Percentiles rank a stretch among this genome's conserved stretches.
phyloP scores from a whole-genome alignment of 2,329 filamentous ascomycete species.

The Fusarium papillatum region DNA sequence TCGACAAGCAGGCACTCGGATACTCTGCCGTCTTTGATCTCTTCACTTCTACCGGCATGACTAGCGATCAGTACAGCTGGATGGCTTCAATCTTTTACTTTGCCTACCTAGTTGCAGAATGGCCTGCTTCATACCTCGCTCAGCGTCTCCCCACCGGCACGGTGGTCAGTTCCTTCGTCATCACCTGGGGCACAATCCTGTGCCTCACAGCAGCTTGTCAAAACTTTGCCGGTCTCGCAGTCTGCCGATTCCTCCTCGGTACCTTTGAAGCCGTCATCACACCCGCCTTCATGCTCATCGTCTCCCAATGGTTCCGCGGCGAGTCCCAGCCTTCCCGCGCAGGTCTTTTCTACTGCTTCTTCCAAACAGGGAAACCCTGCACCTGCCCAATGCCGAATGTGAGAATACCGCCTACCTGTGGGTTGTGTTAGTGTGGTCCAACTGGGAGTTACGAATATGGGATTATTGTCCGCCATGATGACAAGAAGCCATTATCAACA shows the following conservation, averaged over 20 bases:
- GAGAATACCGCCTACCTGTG: too few relatives aligned
- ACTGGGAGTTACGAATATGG: too few relatives aligned
- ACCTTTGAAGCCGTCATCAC: constrained; percentile 63
- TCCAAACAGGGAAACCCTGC: too few relatives aligned
- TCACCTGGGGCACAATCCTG: constrained; percentile 56
- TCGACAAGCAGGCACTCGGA: constrained; percentile 67
- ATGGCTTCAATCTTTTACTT: constrained; percentile 70
- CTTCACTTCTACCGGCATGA: constrained; percentile 62
- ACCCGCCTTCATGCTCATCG: constrained; percentile 65
- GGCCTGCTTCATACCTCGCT: constrained; percentile 52
- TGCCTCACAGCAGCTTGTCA: constrained; percentile 58
- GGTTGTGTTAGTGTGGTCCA: too few relatives aligned
- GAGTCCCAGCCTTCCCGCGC: constrained; percentile 61
- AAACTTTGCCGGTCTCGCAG: constrained; percentile 59
- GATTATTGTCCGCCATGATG: too few relatives aligned
- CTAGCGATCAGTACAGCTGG: constrained; percentile 63
- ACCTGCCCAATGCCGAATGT: too few relatives aligned
- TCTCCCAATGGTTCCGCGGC: constrained; percentile 62
- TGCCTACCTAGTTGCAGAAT: constrained; percentile 59
- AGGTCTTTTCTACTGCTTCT: constrained; percentile 51
- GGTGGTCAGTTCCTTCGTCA: constrained; percentile 50
- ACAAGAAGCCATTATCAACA: too few relatives aligned
- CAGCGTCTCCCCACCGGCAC: constrained; percentile 51
- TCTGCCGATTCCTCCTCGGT: constrained; percentile 61
- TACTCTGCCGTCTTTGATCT: constrained; percentile 70